A percentile compares a stretch with the other conserved stretches of the same genome.
phyloP scores from a whole-genome alignment of 1,284 basidiomycete species.

The Leccinum fallax region DNA sequence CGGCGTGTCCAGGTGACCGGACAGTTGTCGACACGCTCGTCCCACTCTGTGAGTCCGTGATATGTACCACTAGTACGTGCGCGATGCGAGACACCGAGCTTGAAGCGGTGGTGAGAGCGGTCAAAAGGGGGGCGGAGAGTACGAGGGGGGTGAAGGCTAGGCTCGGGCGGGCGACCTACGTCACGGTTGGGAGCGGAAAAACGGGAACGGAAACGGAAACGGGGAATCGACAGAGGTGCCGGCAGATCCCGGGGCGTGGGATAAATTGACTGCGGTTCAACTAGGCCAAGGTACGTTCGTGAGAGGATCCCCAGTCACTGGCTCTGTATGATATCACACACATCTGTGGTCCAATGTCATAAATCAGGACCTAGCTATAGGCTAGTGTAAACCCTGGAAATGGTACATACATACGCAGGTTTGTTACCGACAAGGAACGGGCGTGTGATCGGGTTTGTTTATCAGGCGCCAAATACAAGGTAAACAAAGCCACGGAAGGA shows the following conservation, averaged over 20 bases:
- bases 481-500: too few species aligned
- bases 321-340: too few species aligned
- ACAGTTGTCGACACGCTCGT: slow-evolving; percentile 55
- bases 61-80: not conserved
- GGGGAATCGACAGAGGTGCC: slow-evolving; percentile 18
- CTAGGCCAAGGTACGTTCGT: too few species aligned
- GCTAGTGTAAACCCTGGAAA: too few species aligned
- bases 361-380: too few species aligned
- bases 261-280: too few species aligned
- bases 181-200: slow-evolving; percentile 29
- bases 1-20: slow-evolving; percentile 54
- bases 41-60: slow-evolving; percentile 43
- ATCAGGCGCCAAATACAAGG: too few species aligned
- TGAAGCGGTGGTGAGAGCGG: slow-evolving; percentile 37
- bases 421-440: too few species aligned
- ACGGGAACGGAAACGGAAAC: slow-evolving; percentile 5
- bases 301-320: too few species aligned
- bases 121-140: slow-evolving; percentile 47
- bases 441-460: too few species aligned
- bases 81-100: not conserved
- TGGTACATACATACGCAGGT: too few species aligned
- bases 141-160: slow-evolving; percentile 50
- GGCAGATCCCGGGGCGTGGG: slow-evolving; percentile 57
- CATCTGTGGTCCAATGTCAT: too few species aligned
- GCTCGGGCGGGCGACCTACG: slow-evolving; percentile 54